These are phyloP conservation scores for Phaeolepiota aurea DNA, from an alignment of 768 basidiomycete genomes.

Conservation along the genomic window DNA sequence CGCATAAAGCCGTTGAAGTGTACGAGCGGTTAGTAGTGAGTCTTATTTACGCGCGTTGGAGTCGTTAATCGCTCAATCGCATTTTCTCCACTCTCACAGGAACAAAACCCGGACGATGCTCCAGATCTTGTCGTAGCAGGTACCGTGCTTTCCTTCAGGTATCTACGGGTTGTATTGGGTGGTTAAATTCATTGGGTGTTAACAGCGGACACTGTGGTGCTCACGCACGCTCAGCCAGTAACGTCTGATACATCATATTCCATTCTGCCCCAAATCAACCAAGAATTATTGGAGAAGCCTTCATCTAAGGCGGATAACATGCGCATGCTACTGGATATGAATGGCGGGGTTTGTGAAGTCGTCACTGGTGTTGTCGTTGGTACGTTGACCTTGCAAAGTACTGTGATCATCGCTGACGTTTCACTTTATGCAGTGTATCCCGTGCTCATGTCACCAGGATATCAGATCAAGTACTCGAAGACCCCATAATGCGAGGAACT, in stretches of 20 bases:
- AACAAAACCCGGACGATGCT: conserved; percentile 23
- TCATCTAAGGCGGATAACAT: conserved; percentile 68
- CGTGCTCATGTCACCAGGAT: conserved; percentile 68
- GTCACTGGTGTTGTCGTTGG: conserved; percentile 87
- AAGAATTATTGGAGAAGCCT: conserved; percentile 90
- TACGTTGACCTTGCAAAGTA: conserved; percentile 27
- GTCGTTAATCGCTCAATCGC: conserved; percentile 51
- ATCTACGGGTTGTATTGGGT: too few species aligned
- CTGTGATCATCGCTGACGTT: too few species aligned
- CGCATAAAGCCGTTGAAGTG: conserved; percentile 27
- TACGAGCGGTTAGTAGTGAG: conserved; percentile 28
- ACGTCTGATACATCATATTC: conserved; percentile 49
- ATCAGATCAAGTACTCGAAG: conserved; percentile 61
- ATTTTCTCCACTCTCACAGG: conserved; percentile 66
- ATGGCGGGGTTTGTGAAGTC: conserved; percentile 83
- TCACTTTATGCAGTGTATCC: conserved; percentile 50
- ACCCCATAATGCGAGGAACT: too few species aligned
- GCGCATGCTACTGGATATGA: conserved; percentile 81
- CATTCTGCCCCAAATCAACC: conserved; percentile 38
- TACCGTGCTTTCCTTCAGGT: conserved; percentile 3
- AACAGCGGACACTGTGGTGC: conserved; percentile 91
- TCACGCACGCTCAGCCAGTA: conserved; percentile 63
- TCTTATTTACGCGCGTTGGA: not conserved
- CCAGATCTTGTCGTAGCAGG: conserved; percentile 63
- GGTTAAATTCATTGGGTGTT: too few species aligned